Evolutionary conservation across 202 grass and related monocot species (phyloP), one percentile per base, ranked within the genome.

Genomic region (Zoysia matrella): DNA sequence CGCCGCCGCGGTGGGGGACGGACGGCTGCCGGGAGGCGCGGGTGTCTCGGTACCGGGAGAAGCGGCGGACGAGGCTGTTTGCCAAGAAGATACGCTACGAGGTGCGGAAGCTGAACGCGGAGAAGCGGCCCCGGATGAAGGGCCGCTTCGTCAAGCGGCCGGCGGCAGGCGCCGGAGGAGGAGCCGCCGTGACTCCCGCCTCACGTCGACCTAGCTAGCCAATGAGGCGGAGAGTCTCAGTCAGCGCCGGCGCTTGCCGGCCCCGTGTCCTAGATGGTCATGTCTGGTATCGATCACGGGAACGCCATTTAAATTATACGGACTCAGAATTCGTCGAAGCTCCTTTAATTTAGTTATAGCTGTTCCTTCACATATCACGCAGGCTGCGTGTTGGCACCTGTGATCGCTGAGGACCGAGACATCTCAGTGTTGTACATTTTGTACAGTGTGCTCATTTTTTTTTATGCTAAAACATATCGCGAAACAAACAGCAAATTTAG

Each of bases 11-110:
- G 65, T 40, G 15, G 70, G 83, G 57, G 81, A 53, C 53, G 42
- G 85, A 79, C 45, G 80, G 71, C 11, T 81, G 85, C 63, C 71
- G 96, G 77, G 92, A 89, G 80, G 96, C 89, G 47, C 86, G 89
- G 74, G 96, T 96, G 47, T 81, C 89, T 6, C 76, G 96, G 80
- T 99, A 99, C 85, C 70, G 93, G 82, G 96, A 99, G 90, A 99
- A 99, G 89, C 89, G 96, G 88, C 90, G 93, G 60, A 94, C 93
- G 78, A 69, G 96, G 87, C 87, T 99, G 80, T 99, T 96, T 83
- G 87, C 96, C 6, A 99, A 99, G 91, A 99, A 99, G 89, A 99
- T 99, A 52, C 87, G 96, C 64, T 99, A 99, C 81, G 93, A 99
- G 85, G 96, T 99, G 83, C 85, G 96, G 46, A 96, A 96, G 82